These are phyloP conservation scores for Rhodotorula kratochvilovae DNA, from an alignment of 768 basidiomycete species.

Conservation along the genomic window DNA sequence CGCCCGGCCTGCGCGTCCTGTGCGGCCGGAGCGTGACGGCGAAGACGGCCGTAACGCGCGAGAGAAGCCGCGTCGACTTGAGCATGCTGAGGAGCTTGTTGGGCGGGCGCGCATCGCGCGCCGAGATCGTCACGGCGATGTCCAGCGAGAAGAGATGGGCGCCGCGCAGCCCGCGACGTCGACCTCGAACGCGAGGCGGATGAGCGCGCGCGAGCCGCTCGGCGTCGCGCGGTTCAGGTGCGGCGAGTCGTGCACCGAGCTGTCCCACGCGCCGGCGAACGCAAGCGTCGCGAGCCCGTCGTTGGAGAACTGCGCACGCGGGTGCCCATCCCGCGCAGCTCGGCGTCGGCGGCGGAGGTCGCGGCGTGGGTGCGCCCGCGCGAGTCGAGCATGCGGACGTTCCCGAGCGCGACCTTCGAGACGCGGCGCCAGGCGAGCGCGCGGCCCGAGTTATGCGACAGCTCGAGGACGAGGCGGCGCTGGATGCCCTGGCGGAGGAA, in stretches of 20 bases:
- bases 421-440: slow-evolving; percentile 84
- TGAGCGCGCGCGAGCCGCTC: slow-evolving; percentile 67
- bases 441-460: slow-evolving; percentile 81
- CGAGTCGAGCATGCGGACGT: slow-evolving; percentile 75
- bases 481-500: slow-evolving; percentile 90
- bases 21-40: slow-evolving; percentile 74
- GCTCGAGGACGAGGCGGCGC: slow-evolving; percentile 66
- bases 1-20: slow-evolving; percentile 75
- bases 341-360: slow-evolving; percentile 64
- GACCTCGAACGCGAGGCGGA: slow-evolving; percentile 72
- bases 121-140: slow-evolving; percentile 73
- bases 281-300: slow-evolving; percentile 74
- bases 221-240: slow-evolving; percentile 81
- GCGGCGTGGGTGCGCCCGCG: slow-evolving; percentile 72
- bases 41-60: slow-evolving; percentile 79
- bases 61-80: slow-evolving; percentile 67
- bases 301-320: slow-evolving; percentile 63
- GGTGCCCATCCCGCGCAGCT: slow-evolving; percentile 61
- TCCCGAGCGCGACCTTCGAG: slow-evolving; percentile 69
- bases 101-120: slow-evolving; percentile 78
- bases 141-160: slow-evolving; percentile 85
- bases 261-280: slow-evolving; percentile 83
- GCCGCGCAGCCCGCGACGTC: slow-evolving; percentile 78
- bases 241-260: slow-evolving; percentile 78
- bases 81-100: slow-evolving; percentile 72